A percentile compares a stretch with the other conserved stretches of the same genome.
Conservation (phyloP, 495 filamentous ascomycete species). For the Penicillium cataractarum region DNA sequence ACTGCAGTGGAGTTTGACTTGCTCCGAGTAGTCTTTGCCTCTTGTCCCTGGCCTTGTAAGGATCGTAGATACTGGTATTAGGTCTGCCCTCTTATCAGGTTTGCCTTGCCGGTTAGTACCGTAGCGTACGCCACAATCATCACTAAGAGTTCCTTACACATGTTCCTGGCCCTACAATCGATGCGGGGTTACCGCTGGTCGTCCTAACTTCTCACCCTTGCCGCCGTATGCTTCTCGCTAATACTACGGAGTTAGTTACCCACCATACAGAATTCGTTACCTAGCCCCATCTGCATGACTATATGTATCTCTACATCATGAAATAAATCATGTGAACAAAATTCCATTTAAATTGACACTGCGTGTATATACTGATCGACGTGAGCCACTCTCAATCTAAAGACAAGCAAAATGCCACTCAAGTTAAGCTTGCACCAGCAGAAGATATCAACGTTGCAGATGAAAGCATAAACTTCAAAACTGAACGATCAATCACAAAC, state of each 20-base stretch:
- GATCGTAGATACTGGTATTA: background rate
- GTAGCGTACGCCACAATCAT: background rate
- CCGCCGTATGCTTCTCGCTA: too few species aligned
- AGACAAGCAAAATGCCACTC: background rate
- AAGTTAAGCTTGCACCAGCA: background rate
- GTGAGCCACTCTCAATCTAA: slow-evolving; percentile 21
- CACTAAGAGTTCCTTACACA: background rate
- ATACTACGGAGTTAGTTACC: too few species aligned
- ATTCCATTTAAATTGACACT: slow-evolving; percentile 17
- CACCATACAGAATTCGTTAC: too few species aligned
- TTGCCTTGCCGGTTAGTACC: background rate
- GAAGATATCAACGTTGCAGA: background rate
- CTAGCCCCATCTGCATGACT: background rate
- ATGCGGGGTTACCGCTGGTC: background rate
- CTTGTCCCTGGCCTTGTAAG: slow-evolving; percentile 10
- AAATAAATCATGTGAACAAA: background rate
- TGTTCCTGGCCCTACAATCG: background rate
- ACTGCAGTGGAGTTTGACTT: background rate
- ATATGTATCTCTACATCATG: background rate
- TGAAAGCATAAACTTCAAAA: slow-evolving; percentile 16
- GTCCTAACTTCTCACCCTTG: background rate
- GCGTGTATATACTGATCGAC: slow-evolving; percentile 22
- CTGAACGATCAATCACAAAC: slow-evolving; percentile 12
- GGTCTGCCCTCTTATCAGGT: too few species aligned
- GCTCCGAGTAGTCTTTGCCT: background rate